Evolutionary conservation across 2,329 filamentous ascomycete genomes (phyloP).

Genomic region (Biscogniauxia sp.): DNA sequence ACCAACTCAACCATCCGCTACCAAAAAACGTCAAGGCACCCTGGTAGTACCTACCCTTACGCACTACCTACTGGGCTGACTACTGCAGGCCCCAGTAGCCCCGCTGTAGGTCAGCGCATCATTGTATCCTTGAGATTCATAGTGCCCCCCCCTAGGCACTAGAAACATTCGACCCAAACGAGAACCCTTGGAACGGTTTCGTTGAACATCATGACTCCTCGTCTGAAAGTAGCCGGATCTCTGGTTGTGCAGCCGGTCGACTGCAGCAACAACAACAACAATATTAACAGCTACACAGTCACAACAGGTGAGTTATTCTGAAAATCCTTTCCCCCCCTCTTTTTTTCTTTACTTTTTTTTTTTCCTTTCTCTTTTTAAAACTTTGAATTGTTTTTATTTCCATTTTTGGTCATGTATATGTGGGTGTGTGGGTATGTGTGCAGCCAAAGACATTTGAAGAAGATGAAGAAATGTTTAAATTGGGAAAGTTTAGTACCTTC

Average conservation of each 20-base stretch:
- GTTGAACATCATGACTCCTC: constrained; percentile 18
- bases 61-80: background rate
- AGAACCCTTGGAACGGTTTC: background rate
- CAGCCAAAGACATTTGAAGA: too few species aligned
- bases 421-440: too few species aligned
- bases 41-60: background rate
- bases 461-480: too few species aligned
- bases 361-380: background rate
- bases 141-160: background rate
- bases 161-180: background rate
- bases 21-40: background rate
- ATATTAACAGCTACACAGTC: constrained; percentile 8
- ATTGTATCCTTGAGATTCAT: background rate
- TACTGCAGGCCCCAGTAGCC: constrained; percentile 1
- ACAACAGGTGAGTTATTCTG: constrained; percentile 10
- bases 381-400: background rate
- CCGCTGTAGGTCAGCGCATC: background rate
- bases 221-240: constrained; percentile 15
- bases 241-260: constrained; percentile 20
- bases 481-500: too few species aligned
- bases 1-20: background rate
- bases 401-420: background rate
- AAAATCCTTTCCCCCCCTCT: background rate
- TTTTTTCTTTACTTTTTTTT: constrained; percentile 10
- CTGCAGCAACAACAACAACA: constrained; percentile 2